Percentiles rank a stretch among this genome's conserved stretches.
Evolutionary conservation across 2,329 filamentous ascomycete genomes (phyloP).

Genomic region (Sphaceloma murrayae): DNA sequence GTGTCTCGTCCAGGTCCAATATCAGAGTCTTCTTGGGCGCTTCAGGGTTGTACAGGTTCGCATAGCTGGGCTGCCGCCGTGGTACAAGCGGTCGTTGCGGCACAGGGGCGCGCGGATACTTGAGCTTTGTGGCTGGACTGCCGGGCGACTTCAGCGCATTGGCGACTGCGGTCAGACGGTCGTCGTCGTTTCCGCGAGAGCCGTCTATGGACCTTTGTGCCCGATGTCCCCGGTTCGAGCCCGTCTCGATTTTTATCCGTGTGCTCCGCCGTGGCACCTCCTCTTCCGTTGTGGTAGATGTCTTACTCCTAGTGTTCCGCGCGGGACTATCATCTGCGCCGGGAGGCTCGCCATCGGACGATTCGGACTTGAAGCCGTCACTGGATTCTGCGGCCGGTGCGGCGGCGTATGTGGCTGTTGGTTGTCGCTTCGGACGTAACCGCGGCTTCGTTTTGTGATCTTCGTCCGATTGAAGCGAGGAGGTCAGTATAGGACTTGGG

Average conservation of each 20-base stretch:
- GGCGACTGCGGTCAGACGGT: slow-evolving; percentile 42
- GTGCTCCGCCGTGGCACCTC: slow-evolving; percentile 68
- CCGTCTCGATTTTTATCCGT: slow-evolving; percentile 79
- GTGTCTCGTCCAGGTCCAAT: slow-evolving; percentile 88
- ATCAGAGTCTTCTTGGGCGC: slow-evolving; percentile 84
- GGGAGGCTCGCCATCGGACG: background rate
- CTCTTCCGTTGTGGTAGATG: slow-evolving; percentile 40
- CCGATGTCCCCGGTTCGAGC: slow-evolving; percentile 41
- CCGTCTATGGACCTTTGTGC: slow-evolving; percentile 24
- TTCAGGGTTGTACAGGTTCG: slow-evolving; percentile 48
- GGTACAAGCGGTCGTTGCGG: slow-evolving; percentile 87
- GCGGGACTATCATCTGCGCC: slow-evolving; percentile 34
- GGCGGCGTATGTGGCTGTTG: background rate
- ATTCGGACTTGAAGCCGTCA: slow-evolving; percentile 16
- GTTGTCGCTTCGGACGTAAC: slow-evolving; percentile 10
- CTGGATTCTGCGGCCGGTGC: slow-evolving; percentile 12
- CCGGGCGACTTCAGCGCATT: slow-evolving; percentile 89
- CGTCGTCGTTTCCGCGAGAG: slow-evolving; percentile 21
- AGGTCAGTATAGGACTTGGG: slow-evolving; percentile 1
- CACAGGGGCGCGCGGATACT: slow-evolving; percentile 80
- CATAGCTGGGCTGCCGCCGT: slow-evolving; percentile 78
- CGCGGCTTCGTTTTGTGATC: slow-evolving; percentile 8
- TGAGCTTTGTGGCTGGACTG: slow-evolving; percentile 60
- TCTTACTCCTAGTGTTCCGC: slow-evolving; percentile 56
- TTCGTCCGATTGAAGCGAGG: slow-evolving; percentile 5